Conservation (phyloP, 768 basidiomycete species). For the Trametes meyenii region DNA sequence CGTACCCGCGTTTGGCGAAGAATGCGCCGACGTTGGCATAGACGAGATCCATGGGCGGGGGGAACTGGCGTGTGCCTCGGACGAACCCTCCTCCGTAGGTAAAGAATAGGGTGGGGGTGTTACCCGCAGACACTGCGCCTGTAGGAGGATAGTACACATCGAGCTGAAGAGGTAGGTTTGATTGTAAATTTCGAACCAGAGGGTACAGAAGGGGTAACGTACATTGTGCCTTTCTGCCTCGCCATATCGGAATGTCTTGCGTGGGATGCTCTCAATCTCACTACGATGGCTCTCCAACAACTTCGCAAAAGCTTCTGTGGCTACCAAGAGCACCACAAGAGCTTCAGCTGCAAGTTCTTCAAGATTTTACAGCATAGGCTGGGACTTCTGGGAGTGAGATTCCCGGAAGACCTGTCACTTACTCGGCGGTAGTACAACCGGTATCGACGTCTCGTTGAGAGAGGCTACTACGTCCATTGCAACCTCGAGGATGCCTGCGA, state of each 20-base stretch:
- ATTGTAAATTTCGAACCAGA: background rate
- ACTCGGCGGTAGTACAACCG: slow-evolving; percentile 17
- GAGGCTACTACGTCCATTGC: slow-evolving; percentile 20
- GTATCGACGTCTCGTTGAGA: slow-evolving; percentile 10
- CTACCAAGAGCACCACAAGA: slow-evolving; percentile 33
- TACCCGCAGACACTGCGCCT: slow-evolving; percentile 17
- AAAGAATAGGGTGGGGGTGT: slow-evolving; percentile 60
- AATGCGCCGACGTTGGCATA: slow-evolving; percentile 64
- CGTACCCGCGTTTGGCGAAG: slow-evolving; percentile 56
- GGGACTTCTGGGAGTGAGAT: background rate
- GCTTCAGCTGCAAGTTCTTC: too few relatives aligned
- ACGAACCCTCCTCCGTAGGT: slow-evolving; percentile 69
- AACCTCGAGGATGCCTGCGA: background rate
- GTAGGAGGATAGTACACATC: slow-evolving; percentile 63
- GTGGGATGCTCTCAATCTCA: slow-evolving; percentile 50
- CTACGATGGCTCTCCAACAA: slow-evolving; percentile 50
- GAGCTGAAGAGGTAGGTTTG: slow-evolving; percentile 43
- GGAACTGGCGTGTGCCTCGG: slow-evolving; percentile 50
- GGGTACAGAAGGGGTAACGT: slow-evolving; percentile 14
- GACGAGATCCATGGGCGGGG: slow-evolving; percentile 49
- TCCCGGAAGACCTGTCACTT: background rate
- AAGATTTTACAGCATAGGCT: too few relatives aligned
- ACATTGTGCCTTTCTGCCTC: slow-evolving; percentile 53
- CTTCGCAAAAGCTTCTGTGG: slow-evolving; percentile 50
- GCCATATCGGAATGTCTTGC: slow-evolving; percentile 62